Evolutionary conservation across 176 grass and related monocot species (phyloP).

Genomic region (Luzula sylvatica): DNA sequence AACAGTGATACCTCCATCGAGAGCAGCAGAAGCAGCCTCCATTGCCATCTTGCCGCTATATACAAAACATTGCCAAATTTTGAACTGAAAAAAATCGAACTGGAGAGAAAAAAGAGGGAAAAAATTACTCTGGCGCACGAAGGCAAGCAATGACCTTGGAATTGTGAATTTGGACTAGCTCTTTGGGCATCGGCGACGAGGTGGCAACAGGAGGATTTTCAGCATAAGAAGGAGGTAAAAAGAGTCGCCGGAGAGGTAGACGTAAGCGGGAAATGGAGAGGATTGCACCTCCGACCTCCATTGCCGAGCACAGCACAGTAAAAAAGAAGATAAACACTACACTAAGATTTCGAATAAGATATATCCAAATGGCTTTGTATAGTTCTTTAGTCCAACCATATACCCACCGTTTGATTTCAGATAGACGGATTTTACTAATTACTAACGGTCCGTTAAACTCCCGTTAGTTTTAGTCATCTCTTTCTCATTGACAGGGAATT

Average conservation of each 20-base stretch:
- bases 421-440: no score
- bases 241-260: background rate
- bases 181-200: background rate
- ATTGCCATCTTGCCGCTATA: slow-evolving; percentile 44
- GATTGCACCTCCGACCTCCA: background rate
- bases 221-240: background rate
- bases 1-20: slow-evolving; percentile 60
- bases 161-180: slow-evolving; percentile 31
- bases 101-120: background rate
- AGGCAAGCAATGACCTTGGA: slow-evolving; percentile 43
- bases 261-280: slow-evolving; percentile 5
- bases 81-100: background rate
- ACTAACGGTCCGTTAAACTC: no score
- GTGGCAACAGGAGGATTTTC: background rate
- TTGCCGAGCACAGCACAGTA: background rate
- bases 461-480: no score
- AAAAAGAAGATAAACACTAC: no score
- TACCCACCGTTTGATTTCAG: no score
- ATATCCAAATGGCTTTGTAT: no score
- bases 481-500: background rate
- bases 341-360: no score
- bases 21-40: slow-evolving; percentile 59
- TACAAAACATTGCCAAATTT: background rate
- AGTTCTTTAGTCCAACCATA: no score
- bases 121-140: slow-evolving; percentile 40